Percentiles rank a stretch among this genome's conserved stretches.
phyloP scores from a whole-genome alignment of 305 asterid genomes.

The Stenogyne calaminthoides region DNA sequence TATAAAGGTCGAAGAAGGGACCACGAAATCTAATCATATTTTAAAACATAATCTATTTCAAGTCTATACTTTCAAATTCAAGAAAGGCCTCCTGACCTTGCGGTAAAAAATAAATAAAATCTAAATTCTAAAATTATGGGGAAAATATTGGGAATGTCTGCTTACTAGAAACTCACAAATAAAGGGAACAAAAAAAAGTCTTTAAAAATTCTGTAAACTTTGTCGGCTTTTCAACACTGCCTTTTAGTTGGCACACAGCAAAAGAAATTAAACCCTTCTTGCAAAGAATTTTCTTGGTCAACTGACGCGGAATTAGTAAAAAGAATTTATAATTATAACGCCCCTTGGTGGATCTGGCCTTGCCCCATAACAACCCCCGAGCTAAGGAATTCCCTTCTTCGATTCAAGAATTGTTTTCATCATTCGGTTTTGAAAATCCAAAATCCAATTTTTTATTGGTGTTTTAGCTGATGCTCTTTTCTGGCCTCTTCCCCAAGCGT shows the following conservation, averaged over 20 bases:
- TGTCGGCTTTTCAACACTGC: constrained; percentile 34
- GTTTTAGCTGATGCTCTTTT: no score
- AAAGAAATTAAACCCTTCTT: neutral
- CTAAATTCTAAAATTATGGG: neutral
- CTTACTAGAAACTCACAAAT: neutral
- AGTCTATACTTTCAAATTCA: neutral
- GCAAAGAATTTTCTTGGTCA: constrained; percentile 39
- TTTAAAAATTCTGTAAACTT: constrained; percentile 11
- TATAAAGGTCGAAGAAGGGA: no score
- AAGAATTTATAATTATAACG: no score
- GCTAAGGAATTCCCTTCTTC: no score
- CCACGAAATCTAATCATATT: neutral
- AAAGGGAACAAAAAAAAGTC: neutral
- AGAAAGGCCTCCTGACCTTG: neutral
- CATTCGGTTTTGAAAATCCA: no score
- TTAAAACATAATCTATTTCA: neutral
- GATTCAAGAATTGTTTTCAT: no score
- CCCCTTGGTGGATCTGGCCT: no score
- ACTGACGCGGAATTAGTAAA: constrained; percentile 29
- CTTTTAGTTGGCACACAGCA: constrained; percentile 27
- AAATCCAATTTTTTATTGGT: neutral
- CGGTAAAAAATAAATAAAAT: neutral
- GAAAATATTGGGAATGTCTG: neutral
- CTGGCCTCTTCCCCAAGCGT: constrained; percentile 23
- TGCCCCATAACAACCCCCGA: no score